A percentile compares a stretch with the other conserved stretches of the same genome.
These are phyloP conservation scores for Puccinia triticina DNA, from an alignment of 1,284 basidiomycete genomes.

Conservation along the genomic window DNA sequence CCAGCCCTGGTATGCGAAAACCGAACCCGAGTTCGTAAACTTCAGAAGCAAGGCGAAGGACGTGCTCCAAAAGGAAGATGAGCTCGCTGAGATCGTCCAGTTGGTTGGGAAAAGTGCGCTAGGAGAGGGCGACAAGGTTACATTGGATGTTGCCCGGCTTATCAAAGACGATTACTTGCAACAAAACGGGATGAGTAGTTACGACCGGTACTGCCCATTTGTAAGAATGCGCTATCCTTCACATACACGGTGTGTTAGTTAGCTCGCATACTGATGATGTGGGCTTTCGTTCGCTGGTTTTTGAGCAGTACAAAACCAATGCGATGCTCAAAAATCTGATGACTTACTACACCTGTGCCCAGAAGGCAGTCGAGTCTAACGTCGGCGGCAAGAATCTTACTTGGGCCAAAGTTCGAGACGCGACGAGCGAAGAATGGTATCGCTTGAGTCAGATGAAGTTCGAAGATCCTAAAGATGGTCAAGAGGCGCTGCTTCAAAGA, in stretches of 20 bases:
- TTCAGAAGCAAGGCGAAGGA: conserved; percentile 89
- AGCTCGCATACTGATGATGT: neutral
- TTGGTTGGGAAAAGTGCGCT: conserved; percentile 97
- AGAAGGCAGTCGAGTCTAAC: conserved; percentile 76
- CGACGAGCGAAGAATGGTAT: conserved; percentile 84
- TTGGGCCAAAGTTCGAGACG: conserved; percentile 89
- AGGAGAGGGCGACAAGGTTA: conserved; percentile 98
- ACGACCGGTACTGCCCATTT: conserved; percentile 96
- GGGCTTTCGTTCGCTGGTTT: neutral
- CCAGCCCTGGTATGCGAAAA: conserved; percentile 87
- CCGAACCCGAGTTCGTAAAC: conserved; percentile 89
- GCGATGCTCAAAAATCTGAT: conserved; percentile 96
- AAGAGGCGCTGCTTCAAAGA: conserved; percentile 57
- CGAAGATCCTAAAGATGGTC: conserved; percentile 67
- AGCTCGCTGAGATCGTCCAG: conserved; percentile 98
- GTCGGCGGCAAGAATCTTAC: conserved; percentile 71
- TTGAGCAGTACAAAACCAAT: conserved; percentile 64
- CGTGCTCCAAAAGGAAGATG: conserved; percentile 97
- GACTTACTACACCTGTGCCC: conserved; percentile 85
- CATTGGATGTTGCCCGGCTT: conserved; percentile 94
- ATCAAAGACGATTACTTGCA: conserved; percentile 96
- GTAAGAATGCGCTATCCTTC: conserved; percentile 72
- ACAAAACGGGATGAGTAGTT: conserved; percentile 98
- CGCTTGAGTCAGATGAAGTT: conserved; percentile 98
- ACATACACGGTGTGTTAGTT: neutral